Percentiles rank a stretch among this genome's conserved stretches.
Conservation (phyloP, 352 stramenopile species). For the Globisporangium paddicum region DNA sequence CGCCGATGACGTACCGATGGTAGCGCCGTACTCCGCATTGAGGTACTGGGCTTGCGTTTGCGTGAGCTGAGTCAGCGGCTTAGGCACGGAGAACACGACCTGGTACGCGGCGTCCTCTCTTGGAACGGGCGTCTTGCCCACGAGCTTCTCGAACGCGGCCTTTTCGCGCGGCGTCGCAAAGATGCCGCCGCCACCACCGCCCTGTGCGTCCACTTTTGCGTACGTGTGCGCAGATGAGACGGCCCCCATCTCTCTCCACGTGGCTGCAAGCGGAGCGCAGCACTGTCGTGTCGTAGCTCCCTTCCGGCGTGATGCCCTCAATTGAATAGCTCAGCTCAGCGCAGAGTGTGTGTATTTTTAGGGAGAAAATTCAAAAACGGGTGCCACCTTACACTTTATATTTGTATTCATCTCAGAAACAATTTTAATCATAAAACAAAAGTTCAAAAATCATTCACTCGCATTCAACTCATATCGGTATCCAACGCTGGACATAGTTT, state of each 20-base stretch:
- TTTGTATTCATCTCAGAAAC: no score
- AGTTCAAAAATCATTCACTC: no score
- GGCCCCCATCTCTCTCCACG: conserved; percentile 30
- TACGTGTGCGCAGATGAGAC: conserved; percentile 28
- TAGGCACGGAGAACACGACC: conserved; percentile 33
- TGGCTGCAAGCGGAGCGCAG: neutral
- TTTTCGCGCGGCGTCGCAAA: conserved; percentile 52
- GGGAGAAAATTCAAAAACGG: neutral
- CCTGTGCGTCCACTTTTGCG: conserved; percentile 13
- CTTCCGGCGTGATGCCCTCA: neutral
- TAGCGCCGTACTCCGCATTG: conserved; percentile 56
- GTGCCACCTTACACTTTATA: no score
- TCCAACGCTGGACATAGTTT: no score
- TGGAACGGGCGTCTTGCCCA: conserved; percentile 39
- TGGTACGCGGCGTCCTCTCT: conserved; percentile 53
- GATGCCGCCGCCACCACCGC: conserved; percentile 10
- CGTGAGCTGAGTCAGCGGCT: conserved; percentile 46
- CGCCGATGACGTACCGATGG: conserved; percentile 34
- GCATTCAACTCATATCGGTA: no score
- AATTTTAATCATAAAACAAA: no score
- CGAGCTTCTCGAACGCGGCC: conserved; percentile 68
- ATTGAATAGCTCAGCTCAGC: neutral
- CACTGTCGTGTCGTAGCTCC: neutral
- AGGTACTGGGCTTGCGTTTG: conserved; percentile 53
- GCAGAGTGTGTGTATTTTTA: neutral